Conservation (phyloP, 2,329 filamentous ascomycete species). For the Pseudogymnoascus sp. region DNA sequence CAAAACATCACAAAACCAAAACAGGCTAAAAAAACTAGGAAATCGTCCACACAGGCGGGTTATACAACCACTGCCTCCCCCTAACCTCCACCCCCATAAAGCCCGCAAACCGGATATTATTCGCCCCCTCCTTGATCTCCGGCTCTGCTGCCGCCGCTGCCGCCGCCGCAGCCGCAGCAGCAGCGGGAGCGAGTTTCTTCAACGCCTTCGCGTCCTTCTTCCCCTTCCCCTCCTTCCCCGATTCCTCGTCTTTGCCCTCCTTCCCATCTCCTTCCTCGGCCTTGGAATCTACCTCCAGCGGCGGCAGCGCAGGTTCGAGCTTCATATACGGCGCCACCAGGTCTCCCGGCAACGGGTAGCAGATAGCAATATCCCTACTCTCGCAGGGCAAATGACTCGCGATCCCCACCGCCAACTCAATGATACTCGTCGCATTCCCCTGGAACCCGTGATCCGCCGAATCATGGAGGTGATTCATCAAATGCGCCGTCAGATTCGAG, state of each 20-base stretch:
- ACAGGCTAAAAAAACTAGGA: constrained; percentile 19
- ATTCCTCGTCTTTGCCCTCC: constrained; percentile 23
- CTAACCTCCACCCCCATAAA: constrained; percentile 69
- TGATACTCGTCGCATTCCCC: constrained; percentile 82
- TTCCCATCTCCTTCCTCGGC: constrained; percentile 22
- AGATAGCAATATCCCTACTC: constrained; percentile 79
- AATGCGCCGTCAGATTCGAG: constrained; percentile 54
- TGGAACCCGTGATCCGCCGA: constrained; percentile 75
- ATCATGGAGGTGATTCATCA: constrained; percentile 67
- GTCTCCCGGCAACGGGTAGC: constrained; percentile 74
- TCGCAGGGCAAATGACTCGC: constrained; percentile 80
- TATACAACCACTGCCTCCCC: constrained; percentile 64
- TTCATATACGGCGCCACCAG: constrained; percentile 72
- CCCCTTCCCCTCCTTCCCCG: constrained; percentile 12
- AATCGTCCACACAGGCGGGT: constrained; percentile 64
- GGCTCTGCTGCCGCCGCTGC: constrained; percentile 19
- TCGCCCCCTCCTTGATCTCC: constrained; percentile 23
- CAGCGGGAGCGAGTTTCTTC: not conserved
- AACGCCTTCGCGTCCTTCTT: constrained; percentile 10
- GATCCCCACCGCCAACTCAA: constrained; percentile 82
- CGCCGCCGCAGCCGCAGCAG: not conserved
- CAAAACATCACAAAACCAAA: not conserved
- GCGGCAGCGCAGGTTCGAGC: constrained; percentile 58
- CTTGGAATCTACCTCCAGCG: constrained; percentile 36
- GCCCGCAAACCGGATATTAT: constrained; percentile 63